phyloP scores from a whole-genome alignment of 1,284 basidiomycete species.

The Ganoderma leucocontextum region DNA sequence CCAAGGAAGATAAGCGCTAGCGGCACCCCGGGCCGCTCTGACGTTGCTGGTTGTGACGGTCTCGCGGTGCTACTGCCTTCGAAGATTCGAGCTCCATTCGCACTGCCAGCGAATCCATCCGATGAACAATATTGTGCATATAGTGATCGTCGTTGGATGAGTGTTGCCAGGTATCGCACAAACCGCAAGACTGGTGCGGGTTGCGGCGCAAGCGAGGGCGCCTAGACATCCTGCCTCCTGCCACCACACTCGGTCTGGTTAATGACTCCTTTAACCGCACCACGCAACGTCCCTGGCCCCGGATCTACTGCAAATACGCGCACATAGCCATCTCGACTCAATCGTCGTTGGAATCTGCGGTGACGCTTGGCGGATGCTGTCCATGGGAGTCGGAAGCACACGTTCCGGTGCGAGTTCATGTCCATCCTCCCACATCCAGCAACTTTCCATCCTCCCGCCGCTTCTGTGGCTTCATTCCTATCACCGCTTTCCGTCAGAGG shows the following conservation, averaged over 20 bases:
- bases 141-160: no score
- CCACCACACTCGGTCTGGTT: background rate
- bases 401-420: background rate
- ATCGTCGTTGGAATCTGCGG: background rate
- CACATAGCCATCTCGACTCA: background rate
- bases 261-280: background rate
- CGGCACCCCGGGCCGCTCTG: no score
- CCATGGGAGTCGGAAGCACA: background rate
- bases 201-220: background rate
- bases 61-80: no score
- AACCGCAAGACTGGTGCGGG: no score
- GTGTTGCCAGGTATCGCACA: no score
- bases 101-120: no score
- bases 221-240: background rate
- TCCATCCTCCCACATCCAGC: background rate
- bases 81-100: no score
- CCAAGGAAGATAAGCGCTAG: no score
- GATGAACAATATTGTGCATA: no score
- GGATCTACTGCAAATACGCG: background rate
- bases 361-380: background rate
- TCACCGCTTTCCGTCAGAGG: constrained; percentile 1
- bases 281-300: background rate
- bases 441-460: constrained; percentile 1
- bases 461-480: background rate
- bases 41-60: no score